Evolutionary conservation across 2,329 filamentous ascomycete genomes (phyloP).

Genomic region (Fusarium tanahbumbuense): DNA sequence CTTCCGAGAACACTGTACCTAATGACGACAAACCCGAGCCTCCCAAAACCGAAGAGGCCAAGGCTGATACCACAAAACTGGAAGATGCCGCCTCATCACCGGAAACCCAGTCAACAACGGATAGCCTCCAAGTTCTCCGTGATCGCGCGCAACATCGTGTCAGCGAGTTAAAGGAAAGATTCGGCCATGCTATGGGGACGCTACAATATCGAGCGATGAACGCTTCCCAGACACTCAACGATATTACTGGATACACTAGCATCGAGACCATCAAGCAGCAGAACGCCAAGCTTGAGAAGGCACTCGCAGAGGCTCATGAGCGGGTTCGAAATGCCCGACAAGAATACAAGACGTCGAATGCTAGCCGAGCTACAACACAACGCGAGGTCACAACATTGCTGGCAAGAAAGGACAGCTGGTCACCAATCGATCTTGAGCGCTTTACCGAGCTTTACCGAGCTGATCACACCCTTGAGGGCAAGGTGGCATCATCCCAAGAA

Average conservation of each 20-base stretch:
- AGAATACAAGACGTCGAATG: constrained; percentile 84
- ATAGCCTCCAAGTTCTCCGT: constrained; percentile 48
- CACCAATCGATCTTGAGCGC: constrained; percentile 85
- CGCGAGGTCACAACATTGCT: constrained; percentile 95
- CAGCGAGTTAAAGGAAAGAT: constrained; percentile 50
- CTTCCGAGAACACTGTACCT: neutral
- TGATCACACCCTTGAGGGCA: constrained; percentile 92
- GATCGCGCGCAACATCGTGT: constrained; percentile 51
- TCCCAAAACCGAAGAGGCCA: constrained; percentile 9
- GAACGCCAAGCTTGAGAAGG: constrained; percentile 75
- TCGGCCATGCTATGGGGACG: constrained; percentile 80
- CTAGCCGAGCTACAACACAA: constrained; percentile 86
- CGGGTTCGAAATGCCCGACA: constrained; percentile 78
- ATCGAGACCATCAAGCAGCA: constrained; percentile 87
- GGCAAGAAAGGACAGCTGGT: constrained; percentile 94
- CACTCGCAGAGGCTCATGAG: constrained; percentile 68
- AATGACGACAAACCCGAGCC: constrained; percentile 9
- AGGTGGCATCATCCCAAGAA: constrained; percentile 78
- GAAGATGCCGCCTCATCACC: constrained; percentile 16
- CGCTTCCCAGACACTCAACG: constrained; percentile 90
- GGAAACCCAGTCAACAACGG: constrained; percentile 28
- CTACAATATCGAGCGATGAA: constrained; percentile 86
- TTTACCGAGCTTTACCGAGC: constrained; percentile 93
- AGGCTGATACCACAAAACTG: constrained; percentile 16
- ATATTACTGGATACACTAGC: constrained; percentile 91